Base-by-base conservation (phyloP, 805 yeast genomes). In the Brettanomyces sp. region DNA sequence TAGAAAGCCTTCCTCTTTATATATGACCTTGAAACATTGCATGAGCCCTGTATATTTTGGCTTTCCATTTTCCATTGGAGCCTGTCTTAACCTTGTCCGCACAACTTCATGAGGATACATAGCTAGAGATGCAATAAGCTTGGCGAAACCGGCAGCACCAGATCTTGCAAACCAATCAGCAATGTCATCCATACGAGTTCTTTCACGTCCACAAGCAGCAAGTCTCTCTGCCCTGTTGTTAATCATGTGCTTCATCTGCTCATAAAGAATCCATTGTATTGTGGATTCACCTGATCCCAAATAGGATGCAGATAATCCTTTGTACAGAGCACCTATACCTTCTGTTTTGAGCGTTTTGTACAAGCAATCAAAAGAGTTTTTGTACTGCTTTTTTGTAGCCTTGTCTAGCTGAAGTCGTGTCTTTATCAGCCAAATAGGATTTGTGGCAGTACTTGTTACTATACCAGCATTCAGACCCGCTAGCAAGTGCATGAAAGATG, bases 71-170 rank as follows among this genome's bases (percentile, higher is more conserved):
- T 73, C 69, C 39, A 67, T 56, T 2, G 99, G 99, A 0, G 95
- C 95, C 64, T 93, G 99, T 69, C 99, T 80, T 52, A 93, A 72
- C 57, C 99, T 76, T 9, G 99, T 93, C 65, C 99, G 78, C 1
- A 93, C 88, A 36, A 93, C 99, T 68, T 91, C 99, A 59, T 91
- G 99, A 3, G 99, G 99, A 58, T 91, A 93, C 0, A 98, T 91
- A 41, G 90, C 76, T 47, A 93, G 73, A 21, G 96, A 87, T 1
- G 99, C 99, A 48, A 85, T 71, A 56, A 93, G 82, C 64, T 93
- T 93, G 41, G 99, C 99, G 38, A 88, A 80, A 39, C 99, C 99
- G 3, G 99, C 99, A 39, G 96, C 87, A 2, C 98, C 98, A 0
- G 97, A 88, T 55, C 97, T 79, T 2, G 96, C 96, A 51, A 82